phyloP scores from a whole-genome alignment of 352 stramenopile species.

The Phytophthora uliginosa region DNA sequence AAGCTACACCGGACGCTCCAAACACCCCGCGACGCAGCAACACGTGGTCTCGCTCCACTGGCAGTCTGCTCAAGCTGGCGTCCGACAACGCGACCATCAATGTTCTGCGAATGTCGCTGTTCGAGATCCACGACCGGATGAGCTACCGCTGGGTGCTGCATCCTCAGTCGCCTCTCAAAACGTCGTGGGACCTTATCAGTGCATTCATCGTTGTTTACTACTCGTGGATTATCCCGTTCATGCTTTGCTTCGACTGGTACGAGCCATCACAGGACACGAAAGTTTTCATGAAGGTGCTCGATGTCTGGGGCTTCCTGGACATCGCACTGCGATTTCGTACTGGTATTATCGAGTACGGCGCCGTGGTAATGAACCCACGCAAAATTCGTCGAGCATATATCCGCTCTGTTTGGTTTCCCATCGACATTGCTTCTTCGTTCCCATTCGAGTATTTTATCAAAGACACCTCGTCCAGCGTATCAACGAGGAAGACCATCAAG shows the following conservation, averaged over 20 bases:
- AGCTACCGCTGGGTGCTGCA: slow-evolving; percentile 65
- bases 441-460: slow-evolving; percentile 70
- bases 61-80: slow-evolving; percentile 18
- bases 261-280: slow-evolving; percentile 31
- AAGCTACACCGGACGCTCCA: slow-evolving; percentile 4
- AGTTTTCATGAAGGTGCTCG: slow-evolving; percentile 56
- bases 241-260: slow-evolving; percentile 81
- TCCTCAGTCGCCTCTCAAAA: slow-evolving; percentile 59
- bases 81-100: slow-evolving; percentile 49
- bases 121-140: slow-evolving; percentile 64
- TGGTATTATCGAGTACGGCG: slow-evolving; percentile 65
- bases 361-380: slow-evolving; percentile 64
- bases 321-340: slow-evolving; percentile 69
- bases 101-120: slow-evolving; percentile 70
- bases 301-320: slow-evolving; percentile 61
- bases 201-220: slow-evolving; percentile 72
- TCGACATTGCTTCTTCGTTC: slow-evolving; percentile 66
- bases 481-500: slow-evolving; percentile 78
- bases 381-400: slow-evolving; percentile 59
- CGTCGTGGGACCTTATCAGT: slow-evolving; percentile 68
- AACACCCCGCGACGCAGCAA: slow-evolving; percentile 12
- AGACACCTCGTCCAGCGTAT: slow-evolving; percentile 36
- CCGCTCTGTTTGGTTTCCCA: slow-evolving; percentile 68
- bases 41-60: slow-evolving; percentile 29
- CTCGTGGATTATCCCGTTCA: slow-evolving; percentile 79